A percentile compares a stretch with the other conserved stretches of the same genome.
Evolutionary conservation across 495 filamentous ascomycete genomes (phyloP).

Genomic region (Letharia columbiana): DNA sequence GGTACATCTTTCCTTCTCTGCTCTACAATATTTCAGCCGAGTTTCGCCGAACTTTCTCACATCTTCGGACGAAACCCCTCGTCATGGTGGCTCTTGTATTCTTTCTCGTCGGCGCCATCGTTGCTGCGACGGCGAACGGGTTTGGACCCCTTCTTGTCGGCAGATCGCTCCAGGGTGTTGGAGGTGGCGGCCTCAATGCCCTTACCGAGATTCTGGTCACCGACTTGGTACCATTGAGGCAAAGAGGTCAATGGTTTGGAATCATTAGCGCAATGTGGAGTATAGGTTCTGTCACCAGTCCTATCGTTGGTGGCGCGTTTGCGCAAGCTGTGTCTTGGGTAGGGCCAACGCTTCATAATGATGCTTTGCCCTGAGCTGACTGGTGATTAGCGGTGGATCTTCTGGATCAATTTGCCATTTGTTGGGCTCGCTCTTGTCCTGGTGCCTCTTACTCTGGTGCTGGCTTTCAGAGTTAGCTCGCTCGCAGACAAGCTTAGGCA

Average conservation of each 20-base stretch:
- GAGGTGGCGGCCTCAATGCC: conserved; percentile 58
- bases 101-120: conserved; percentile 26
- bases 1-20: conserved; percentile 47
- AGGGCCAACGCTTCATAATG: conserved; percentile 10
- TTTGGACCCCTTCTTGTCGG: conserved; percentile 56
- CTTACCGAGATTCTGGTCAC: conserved; percentile 59
- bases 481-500: conserved; percentile 37
- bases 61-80: conserved; percentile 33
- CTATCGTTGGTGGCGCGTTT: conserved; percentile 61
- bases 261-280: conserved; percentile 52
- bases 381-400: conserved; percentile 39
- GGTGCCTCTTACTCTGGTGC: conserved; percentile 42
- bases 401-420: conserved; percentile 52
- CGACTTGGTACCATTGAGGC: conserved; percentile 45
- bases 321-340: conserved; percentile 56
- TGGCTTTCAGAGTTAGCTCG: conserved; percentile 35
- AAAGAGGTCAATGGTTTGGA: conserved; percentile 43
- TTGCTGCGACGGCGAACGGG: conserved; percentile 40
- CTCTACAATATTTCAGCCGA: conserved; percentile 46
- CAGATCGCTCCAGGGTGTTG: conserved; percentile 61
- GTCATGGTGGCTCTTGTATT: conserved; percentile 31
- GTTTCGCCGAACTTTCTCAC: conserved; percentile 34
- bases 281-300: conserved; percentile 57
- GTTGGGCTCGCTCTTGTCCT: conserved; percentile 39
- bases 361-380: neutral